Conservation (phyloP, 2,329 filamentous ascomycete species). For the Leptographium radiaticola region DNA sequence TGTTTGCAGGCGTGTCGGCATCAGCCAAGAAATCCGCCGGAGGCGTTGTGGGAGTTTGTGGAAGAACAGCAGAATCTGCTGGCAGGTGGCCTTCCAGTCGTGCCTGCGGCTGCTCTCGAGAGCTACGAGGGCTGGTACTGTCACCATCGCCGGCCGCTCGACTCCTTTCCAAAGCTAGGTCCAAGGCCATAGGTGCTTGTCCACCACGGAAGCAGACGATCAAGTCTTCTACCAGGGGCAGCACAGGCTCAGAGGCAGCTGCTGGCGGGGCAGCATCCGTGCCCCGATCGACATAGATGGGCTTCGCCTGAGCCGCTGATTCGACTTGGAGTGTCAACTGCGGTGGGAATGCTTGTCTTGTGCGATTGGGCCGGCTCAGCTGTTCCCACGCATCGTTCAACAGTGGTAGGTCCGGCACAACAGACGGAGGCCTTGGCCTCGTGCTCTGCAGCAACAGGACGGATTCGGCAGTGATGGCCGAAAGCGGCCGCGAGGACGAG, state of each 20-base stretch:
- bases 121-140: neutral
- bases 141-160: slow-evolving; percentile 12
- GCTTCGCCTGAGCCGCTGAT: neutral
- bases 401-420: neutral
- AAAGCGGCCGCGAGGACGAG: slow-evolving; percentile 3
- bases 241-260: slow-evolving; percentile 25
- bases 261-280: slow-evolving; percentile 20
- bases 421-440: neutral
- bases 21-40: neutral
- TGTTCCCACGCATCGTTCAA: neutral
- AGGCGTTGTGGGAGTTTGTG: neutral
- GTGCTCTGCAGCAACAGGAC: neutral
- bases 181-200: slow-evolving; percentile 26
- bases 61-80: neutral
- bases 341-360: neutral
- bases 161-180: slow-evolving; percentile 33
- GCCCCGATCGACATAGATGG: slow-evolving; percentile 25
- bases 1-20: neutral
- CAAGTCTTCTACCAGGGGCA: slow-evolving; percentile 42
- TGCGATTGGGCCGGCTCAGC: neutral
- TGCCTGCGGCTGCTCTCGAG: too few relatives aligned
- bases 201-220: slow-evolving; percentile 40
- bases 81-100: neutral
- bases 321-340: neutral
- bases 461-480: neutral